Conservation (phyloP, 768 basidiomycete species). For the Wakefieldia striispora region DNA sequence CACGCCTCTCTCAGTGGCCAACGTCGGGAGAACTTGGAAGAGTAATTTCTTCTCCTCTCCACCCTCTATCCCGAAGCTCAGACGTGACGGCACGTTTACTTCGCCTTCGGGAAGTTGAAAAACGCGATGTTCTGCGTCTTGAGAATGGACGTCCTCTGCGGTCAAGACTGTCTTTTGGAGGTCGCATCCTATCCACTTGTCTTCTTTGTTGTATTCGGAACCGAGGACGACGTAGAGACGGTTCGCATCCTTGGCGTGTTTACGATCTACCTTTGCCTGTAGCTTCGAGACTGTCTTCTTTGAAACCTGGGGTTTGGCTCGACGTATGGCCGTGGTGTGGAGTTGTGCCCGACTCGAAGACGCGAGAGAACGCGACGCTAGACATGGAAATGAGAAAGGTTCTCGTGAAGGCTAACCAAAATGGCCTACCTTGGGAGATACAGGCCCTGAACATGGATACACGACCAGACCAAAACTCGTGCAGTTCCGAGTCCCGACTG, state of each 20-base stretch:
- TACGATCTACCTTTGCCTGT: conserved; percentile 43
- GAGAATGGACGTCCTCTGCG: conserved; percentile 41
- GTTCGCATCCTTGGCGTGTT: conserved; percentile 38
- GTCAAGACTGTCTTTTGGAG: conserved; percentile 64
- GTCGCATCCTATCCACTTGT: conserved; percentile 65
- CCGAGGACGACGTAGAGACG: conserved; percentile 74
- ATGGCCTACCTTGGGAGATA: conserved; percentile 19
- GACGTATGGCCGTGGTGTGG: conserved; percentile 48
- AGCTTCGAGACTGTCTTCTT: conserved; percentile 43
- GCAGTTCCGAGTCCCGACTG: not conserved
- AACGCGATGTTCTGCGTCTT: conserved; percentile 22
- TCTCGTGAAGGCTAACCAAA: not conserved
- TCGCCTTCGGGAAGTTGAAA: conserved; percentile 34
- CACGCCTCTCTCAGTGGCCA: conserved; percentile 39
- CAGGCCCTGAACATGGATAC: conserved; percentile 28
- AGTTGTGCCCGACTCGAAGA: conserved; percentile 42
- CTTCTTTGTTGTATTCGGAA: conserved; percentile 57
- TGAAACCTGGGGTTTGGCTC: conserved; percentile 36
- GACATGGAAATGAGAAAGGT: not conserved
- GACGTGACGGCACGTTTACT: conserved; percentile 48
- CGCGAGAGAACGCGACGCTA: conserved; percentile 40
- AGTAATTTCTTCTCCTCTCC: conserved; percentile 55
- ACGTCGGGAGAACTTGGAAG: conserved; percentile 62
- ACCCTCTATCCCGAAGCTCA: conserved; percentile 64
- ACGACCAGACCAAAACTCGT: conserved; percentile 2